Conservation (phyloP, 352 stramenopile genomes). For the Blastocystis sp. region DNA sequence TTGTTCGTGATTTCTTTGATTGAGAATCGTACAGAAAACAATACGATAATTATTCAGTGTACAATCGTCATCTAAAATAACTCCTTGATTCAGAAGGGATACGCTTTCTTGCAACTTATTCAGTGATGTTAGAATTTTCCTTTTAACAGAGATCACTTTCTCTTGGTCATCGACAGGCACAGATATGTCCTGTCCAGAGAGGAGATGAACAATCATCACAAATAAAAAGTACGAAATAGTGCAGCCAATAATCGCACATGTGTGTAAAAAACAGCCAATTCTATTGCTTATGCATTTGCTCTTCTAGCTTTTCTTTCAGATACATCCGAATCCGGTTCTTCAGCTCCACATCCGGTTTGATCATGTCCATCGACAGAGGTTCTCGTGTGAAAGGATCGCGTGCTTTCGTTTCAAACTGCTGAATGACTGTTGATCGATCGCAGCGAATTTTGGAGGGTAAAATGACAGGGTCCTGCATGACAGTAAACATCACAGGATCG, state of each 20-base stretch:
- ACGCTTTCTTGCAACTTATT: not conserved
- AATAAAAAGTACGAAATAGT: not conserved
- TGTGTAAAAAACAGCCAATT: not conserved
- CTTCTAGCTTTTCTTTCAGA: not conserved
- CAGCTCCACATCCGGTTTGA: slow-evolving; percentile 18
- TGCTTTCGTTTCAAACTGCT: not conserved
- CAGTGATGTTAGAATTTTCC: not conserved
- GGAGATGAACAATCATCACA: slow-evolving; percentile 51
- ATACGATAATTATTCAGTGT: not conserved
- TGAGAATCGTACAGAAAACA: not conserved
- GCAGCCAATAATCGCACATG: not conserved
- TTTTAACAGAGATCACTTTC: not conserved
- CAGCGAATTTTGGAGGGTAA: slow-evolving; percentile 19
- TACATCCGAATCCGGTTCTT: slow-evolving; percentile 22
- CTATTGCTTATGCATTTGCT: not conserved
- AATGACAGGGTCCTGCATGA: slow-evolving; percentile 46
- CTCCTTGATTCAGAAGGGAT: slow-evolving; percentile 5
- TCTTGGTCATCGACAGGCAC: not conserved
- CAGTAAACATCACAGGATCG: slow-evolving; percentile 15
- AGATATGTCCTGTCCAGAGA: not conserved
- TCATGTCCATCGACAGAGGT: slow-evolving; percentile 27
- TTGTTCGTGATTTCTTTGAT: not conserved
- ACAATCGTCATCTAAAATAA: slow-evolving; percentile 21
- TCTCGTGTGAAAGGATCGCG: slow-evolving; percentile 4
- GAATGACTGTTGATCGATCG: not conserved